These are phyloP conservation scores for Amorphotheca resinae DNA, from an alignment of 495 filamentous ascomycete genomes.

Conservation along the genomic window DNA sequence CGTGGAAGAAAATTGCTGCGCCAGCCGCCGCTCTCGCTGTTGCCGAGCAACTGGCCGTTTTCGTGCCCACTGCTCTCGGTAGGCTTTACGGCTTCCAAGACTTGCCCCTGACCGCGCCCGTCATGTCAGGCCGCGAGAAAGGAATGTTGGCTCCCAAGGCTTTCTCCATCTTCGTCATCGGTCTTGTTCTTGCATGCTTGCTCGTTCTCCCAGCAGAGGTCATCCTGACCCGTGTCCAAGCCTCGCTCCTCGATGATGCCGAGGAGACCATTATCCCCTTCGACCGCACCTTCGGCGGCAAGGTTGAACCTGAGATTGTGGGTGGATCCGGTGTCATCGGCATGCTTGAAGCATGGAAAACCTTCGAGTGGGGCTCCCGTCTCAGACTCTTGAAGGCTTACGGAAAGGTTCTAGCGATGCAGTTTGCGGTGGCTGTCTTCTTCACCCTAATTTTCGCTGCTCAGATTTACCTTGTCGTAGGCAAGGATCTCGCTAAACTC, in stretches of 20 bases:
- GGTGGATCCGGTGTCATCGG: slow-evolving; percentile 48
- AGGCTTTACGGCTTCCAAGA: neutral
- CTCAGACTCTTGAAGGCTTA: slow-evolving; percentile 47
- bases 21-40: slow-evolving; percentile 17
- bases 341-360: slow-evolving; percentile 55
- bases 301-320: slow-evolving; percentile 40
- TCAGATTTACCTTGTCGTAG: slow-evolving; percentile 26
- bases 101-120: neutral
- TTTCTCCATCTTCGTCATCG: slow-evolving; percentile 7
- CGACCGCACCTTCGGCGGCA: slow-evolving; percentile 54
- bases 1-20: slow-evolving; percentile 18
- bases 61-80: slow-evolving; percentile 9
- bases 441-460: slow-evolving; percentile 25
- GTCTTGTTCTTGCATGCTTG: slow-evolving; percentile 23
- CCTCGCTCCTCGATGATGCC: slow-evolving; percentile 55
- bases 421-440: slow-evolving; percentile 32
- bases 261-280: slow-evolving; percentile 67
- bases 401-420: slow-evolving; percentile 41
- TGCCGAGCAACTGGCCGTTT: slow-evolving; percentile 13
- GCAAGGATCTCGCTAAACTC: slow-evolving; percentile 18
- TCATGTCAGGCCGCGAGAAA: slow-evolving; percentile 1
- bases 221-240: slow-evolving; percentile 55
- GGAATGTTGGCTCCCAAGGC: slow-evolving; percentile 3
- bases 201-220: slow-evolving; percentile 50
- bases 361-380: slow-evolving; percentile 47